A percentile compares a stretch with the other conserved stretches of the same genome.
Conservation (phyloP, 371 early-diverging fungal species). For the Syncephalis fuscata region DNA sequence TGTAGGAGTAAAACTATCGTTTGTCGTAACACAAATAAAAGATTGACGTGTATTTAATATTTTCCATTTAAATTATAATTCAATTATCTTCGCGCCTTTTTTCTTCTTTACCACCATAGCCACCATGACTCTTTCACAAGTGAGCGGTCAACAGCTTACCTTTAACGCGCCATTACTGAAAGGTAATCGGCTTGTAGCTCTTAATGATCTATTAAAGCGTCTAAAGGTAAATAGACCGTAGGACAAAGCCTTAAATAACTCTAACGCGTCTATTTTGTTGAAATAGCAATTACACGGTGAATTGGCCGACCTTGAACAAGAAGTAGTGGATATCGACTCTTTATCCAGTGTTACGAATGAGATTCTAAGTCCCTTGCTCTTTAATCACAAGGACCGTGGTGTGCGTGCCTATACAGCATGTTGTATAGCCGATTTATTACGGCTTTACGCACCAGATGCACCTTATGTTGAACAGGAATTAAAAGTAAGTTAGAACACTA, state of each 20-base stretch:
- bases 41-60: too few species aligned
- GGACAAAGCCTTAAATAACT: not conserved
- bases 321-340: slow-evolving; percentile 38
- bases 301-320: slow-evolving; percentile 48
- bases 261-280: too few species aligned
- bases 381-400: slow-evolving; percentile 60
- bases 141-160: slow-evolving; percentile 5
- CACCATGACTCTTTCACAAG: not conserved
- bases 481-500: slow-evolving; percentile 21
- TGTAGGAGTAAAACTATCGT: too few species aligned
- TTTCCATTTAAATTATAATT: too few species aligned
- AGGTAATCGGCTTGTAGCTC: slow-evolving; percentile 11
- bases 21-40: too few species aligned
- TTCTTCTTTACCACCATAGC: not conserved
- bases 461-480: slow-evolving; percentile 63
- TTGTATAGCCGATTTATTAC: slow-evolving; percentile 81
- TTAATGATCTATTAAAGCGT: slow-evolving; percentile 20
- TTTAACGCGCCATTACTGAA: slow-evolving; percentile 10
- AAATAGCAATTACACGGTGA: slow-evolving; percentile 53
- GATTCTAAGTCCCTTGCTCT: slow-evolving; percentile 41
- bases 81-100: too few species aligned
- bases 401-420: slow-evolving; percentile 64
- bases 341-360: slow-evolving; percentile 44
- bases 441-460: slow-evolving; percentile 83
- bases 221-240: slow-evolving; percentile 17